Evolutionary conservation across 192 early-diverging fungal genomes (phyloP).

Genomic region (Linderina pennispora): DNA sequence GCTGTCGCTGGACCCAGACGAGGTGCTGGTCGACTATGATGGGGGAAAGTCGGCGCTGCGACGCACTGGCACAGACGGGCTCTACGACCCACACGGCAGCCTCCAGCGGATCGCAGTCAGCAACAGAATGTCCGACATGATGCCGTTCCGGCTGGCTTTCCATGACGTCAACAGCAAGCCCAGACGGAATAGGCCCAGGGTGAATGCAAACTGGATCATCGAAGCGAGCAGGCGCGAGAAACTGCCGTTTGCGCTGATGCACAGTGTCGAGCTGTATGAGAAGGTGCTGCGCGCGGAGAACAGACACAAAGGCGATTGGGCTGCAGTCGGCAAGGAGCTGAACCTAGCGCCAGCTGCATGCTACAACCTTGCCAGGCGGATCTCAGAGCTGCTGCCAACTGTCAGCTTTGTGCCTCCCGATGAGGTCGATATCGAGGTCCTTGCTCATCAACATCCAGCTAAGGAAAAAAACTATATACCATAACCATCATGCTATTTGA

Average conservation of each 20-base stretch:
- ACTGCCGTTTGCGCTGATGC: too few species aligned
- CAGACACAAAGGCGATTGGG: neutral
- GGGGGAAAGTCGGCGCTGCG: conserved; percentile 2
- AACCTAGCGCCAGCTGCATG: neutral
- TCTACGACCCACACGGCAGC: conserved; percentile 3
- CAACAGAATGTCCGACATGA: neutral
- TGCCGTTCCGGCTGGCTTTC: conserved; percentile 2
- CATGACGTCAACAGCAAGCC: too few species aligned
- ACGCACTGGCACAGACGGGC: conserved; percentile 3
- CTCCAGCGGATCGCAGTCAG: neutral
- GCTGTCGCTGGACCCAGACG: conserved; percentile 1
- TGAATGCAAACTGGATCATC: too few species aligned
- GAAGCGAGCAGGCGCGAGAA: too few species aligned
- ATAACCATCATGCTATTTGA: too few species aligned
- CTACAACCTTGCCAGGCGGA: neutral
- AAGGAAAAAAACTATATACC: too few species aligned
- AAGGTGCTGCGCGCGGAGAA: neutral
- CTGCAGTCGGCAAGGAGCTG: neutral
- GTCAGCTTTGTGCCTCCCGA: too few species aligned
- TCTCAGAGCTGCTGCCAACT: neutral
- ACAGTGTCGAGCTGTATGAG: neutral
- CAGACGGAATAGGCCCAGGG: too few species aligned
- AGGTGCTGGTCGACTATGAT: conserved; percentile 3
- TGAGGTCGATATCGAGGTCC: too few species aligned
- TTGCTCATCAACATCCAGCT: too few species aligned